Percentiles rank a stretch among this genome's conserved stretches.
phyloP scores from a whole-genome alignment of 2,329 filamentous ascomycete species.

The Emmonsiellopsis sp. region DNA sequence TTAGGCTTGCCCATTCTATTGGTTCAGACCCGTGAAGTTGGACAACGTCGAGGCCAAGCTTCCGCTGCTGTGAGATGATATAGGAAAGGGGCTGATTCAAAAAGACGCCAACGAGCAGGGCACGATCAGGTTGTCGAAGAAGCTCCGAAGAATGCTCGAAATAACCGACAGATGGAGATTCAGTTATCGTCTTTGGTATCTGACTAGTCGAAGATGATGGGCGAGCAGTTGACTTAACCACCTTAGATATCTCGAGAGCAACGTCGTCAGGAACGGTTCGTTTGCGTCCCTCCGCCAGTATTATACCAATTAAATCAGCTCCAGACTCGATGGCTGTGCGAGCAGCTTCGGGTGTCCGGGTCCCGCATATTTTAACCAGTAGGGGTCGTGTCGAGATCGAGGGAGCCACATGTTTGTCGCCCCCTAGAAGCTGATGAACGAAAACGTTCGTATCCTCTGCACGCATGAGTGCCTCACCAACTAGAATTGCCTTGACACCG shows the following conservation, averaged over 20 bases:
- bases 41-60: constrained; percentile 74
- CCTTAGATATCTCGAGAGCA: constrained; percentile 69
- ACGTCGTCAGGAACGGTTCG: constrained; percentile 71
- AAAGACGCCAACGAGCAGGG: constrained; percentile 87
- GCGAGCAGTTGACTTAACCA: constrained; percentile 51
- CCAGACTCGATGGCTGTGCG: constrained; percentile 72
- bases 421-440: constrained; percentile 72
- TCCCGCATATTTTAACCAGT: constrained; percentile 93
- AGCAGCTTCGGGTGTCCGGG: constrained; percentile 72
- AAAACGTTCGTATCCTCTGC: constrained; percentile 74
- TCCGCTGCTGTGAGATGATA: constrained; percentile 66
- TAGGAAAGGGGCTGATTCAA: constrained; percentile 80
- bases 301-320: constrained; percentile 88
- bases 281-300: constrained; percentile 71
- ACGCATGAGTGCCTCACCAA: constrained; percentile 93
- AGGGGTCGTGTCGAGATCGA: constrained; percentile 32
- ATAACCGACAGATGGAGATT: constrained; percentile 49
- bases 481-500: constrained; percentile 84
- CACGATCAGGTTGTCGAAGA: constrained; percentile 47
- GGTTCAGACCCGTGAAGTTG: constrained; percentile 91
- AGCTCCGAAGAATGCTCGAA: constrained; percentile 52
- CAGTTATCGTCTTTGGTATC: constrained; percentile 12
- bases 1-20: constrained; percentile 78
- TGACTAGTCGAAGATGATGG: constrained; percentile 12
- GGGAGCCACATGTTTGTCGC: constrained; percentile 22